Conservation (phyloP, 805 yeast genomes). For the Lachancea mirantina region DNA sequence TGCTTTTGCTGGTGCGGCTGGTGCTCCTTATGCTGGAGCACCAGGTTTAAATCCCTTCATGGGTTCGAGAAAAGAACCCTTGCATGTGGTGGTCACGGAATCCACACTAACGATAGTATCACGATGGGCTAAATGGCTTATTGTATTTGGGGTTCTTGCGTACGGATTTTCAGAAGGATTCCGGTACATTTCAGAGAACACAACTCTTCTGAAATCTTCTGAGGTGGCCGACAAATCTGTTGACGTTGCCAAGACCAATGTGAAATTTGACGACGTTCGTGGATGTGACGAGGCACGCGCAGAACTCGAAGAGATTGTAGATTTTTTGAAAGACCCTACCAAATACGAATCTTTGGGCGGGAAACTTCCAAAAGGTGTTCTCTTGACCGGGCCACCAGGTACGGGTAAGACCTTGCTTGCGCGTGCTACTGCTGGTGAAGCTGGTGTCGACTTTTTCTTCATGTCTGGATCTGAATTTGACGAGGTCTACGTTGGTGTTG, state of each 20-base stretch:
- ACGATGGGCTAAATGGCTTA: conserved; percentile 83
- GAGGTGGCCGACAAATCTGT: conserved; percentile 72
- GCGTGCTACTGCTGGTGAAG: conserved; percentile 96
- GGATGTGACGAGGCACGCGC: conserved; percentile 99
- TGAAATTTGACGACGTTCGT: conserved; percentile 84
- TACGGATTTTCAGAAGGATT: conserved; percentile 78
- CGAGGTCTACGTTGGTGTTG: conserved; percentile 97
- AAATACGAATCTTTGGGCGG: conserved; percentile 97
- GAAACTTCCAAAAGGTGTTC: conserved; percentile 92
- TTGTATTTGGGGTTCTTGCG: conserved; percentile 70
- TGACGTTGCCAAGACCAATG: conserved; percentile 79
- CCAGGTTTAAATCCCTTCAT: conserved; percentile 30
- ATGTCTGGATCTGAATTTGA: conserved; percentile 99
- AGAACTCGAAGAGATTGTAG: conserved; percentile 96
- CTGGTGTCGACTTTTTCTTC: conserved; percentile 92
- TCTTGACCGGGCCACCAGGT: conserved; percentile 97
- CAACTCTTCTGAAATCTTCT: conserved; percentile 53
- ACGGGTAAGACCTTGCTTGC: conserved; percentile 96
- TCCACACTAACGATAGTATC: conserved; percentile 69
- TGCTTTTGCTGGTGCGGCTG: conserved; percentile 20
- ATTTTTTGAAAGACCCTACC: conserved; percentile 91
- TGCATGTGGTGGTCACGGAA: conserved; percentile 90
- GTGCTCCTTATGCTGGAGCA: conserved; percentile 11
- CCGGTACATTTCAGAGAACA: conserved; percentile 74
- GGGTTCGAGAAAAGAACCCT: conserved; percentile 74